Evolutionary conservation across 2,329 filamentous ascomycete genomes (phyloP).

Genomic region (Fusarium temperatum): DNA sequence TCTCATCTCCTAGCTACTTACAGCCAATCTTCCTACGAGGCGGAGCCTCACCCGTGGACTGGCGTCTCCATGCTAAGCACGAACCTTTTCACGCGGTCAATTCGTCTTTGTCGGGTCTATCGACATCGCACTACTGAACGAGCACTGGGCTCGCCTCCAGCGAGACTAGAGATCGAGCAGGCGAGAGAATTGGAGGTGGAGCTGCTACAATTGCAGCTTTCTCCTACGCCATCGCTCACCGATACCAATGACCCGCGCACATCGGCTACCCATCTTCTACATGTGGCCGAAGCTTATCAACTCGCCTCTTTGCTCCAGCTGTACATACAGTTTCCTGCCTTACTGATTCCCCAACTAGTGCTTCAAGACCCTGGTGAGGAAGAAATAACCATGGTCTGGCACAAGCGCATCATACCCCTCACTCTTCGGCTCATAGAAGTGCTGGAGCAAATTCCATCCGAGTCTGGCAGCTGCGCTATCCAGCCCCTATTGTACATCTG

Average conservation of each 20-base stretch:
- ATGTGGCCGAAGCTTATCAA: not conserved
- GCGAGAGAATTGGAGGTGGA: not conserved
- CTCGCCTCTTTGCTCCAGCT: not conserved
- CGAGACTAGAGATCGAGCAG: not conserved
- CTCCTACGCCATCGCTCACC: not conserved
- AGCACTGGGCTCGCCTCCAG: accelerated
- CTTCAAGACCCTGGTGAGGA: accelerated
- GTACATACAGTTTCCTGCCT: not conserved
- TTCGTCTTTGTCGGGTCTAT: not conserved
- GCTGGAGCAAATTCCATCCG: not conserved
- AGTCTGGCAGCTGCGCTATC: not conserved
- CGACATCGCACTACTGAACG: not conserved
- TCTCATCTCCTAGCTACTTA: accelerated
- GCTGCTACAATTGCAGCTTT: not conserved
- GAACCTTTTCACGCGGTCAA: not conserved
- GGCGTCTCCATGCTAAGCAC: not conserved
- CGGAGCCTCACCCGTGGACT: not conserved
- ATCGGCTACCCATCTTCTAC: not conserved
- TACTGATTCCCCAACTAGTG: accelerated
- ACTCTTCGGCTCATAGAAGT: not conserved
- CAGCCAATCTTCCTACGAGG: not conserved
- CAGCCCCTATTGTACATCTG: not conserved
- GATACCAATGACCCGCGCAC: not conserved
- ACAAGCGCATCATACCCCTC: not conserved
- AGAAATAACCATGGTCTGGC: not conserved